Base-by-base conservation (phyloP, 2,329 filamentous ascomycete species). In the Xylariales sp. region DNA sequence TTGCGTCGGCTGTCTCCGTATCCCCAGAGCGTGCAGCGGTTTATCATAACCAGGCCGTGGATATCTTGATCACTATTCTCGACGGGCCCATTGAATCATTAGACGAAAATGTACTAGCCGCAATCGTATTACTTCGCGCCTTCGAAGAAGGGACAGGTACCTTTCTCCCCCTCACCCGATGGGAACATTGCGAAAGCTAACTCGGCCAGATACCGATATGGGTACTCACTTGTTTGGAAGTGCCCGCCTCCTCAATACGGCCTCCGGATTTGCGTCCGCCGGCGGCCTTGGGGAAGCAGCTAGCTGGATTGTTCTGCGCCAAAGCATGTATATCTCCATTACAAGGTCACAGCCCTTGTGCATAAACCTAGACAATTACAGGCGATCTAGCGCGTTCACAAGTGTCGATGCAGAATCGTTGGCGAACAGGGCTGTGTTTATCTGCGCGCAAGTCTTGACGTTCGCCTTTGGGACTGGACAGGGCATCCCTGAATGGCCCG, bases 31-130 rank as follows among this genome's bases (percentile, higher is more conserved):
- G 39, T 32, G 49, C 8, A n/a, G 34, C 34, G 6, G 46, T 23
- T n/a, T 60, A 60, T 41, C 57, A 60, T 32, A 52, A 43, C 45
- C 45, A 60, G 12, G 57, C 57, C 18, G 57, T 60, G 18, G 46
- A 60, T 41, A 30, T 60, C n/a, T 30, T 60, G 9, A 60, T 60
- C 50, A 46, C 57, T 12, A 60, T 60, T 50, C 57, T 60, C 46
- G 45, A 50, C 32, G 57, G 57, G 5, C 57, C 57, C 18, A 52
- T 60, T 18, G 46, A 60, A 43, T 41, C 57, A 12, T 32, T 60
- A 6, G 46, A 60, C 23, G 57, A 60, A n/a, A 52, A 60, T 43
- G 46, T 60, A 41, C n/a, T 60, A 18, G 46, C 57, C 23, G 46
- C 57, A 43, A 60, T 60, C 39, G 46, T 60, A 9, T 32, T 60